Evolutionary conservation across 1,284 basidiomycete species (phyloP).

Genomic region (Papiliotrema nemorosa): DNA sequence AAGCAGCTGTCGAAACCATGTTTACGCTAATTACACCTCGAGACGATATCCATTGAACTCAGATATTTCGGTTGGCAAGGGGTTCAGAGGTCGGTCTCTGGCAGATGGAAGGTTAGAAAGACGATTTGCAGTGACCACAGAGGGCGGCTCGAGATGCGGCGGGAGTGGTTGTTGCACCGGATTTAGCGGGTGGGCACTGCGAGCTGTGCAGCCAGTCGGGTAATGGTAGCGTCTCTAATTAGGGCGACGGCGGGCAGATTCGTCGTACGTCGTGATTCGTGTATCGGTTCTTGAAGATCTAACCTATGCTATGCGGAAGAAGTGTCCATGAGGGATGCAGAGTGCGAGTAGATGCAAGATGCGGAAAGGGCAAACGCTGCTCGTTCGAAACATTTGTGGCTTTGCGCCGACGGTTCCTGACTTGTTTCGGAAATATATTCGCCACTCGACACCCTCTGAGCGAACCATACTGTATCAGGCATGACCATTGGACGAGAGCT

Average conservation of each 20-base stretch:
- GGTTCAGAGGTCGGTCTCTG: background rate
- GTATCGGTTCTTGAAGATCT: background rate
- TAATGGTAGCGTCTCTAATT: background rate
- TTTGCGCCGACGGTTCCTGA: too few relatives aligned
- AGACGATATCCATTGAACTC: background rate
- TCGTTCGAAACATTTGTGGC: too few relatives aligned
- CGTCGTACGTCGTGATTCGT: background rate
- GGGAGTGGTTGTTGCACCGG: too few relatives aligned
- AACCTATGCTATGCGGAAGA: background rate
- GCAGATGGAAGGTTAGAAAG: background rate
- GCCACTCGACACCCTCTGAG: too few relatives aligned
- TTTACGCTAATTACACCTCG: background rate
- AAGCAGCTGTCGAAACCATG: conserved; percentile 10
- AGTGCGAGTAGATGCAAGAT: background rate
- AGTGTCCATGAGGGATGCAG: background rate
- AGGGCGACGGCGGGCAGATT: background rate
- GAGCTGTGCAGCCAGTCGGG: background rate
- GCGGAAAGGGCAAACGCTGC: too few relatives aligned
- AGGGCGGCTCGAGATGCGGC: too few relatives aligned
- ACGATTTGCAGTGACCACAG: background rate
- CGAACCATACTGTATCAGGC: too few relatives aligned
- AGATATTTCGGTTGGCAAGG: background rate
- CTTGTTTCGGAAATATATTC: too few relatives aligned
- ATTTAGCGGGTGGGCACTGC: too few relatives aligned
- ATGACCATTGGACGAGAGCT: too few relatives aligned